These are phyloP conservation scores for Alternaria rosae DNA, from an alignment of 2,329 filamentous ascomycete species.

Conservation along the genomic window DNA sequence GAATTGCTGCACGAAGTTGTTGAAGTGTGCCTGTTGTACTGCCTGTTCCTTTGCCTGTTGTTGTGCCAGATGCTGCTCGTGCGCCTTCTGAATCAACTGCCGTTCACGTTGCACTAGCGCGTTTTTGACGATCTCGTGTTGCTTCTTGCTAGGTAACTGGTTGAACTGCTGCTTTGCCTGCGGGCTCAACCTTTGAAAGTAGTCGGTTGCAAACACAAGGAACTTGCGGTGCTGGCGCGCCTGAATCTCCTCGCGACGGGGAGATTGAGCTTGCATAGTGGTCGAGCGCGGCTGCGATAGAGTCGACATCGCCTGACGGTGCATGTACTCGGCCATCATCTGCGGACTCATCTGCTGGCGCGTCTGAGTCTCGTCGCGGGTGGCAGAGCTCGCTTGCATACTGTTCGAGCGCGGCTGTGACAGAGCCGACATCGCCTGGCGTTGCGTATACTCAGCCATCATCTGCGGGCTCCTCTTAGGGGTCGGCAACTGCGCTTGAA, in stretches of 20 bases:
- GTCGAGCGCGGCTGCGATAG: not conserved
- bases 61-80: not conserved
- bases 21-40: not conserved
- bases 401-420: too few relatives aligned
- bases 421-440: too few relatives aligned
- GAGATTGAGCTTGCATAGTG: not conserved
- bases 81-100: not conserved
- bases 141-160: not conserved
- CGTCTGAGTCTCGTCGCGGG: too few relatives aligned
- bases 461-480: not conserved
- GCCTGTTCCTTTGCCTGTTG: not conserved
- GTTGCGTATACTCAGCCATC: too few relatives aligned
- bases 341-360: not conserved
- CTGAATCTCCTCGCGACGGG: not conserved
- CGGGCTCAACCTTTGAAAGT: not conserved
- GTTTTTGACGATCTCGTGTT: not conserved
- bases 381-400: too few relatives aligned
- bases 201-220: not conserved
- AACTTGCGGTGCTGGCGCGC: not conserved
- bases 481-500: not conserved
- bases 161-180: not conserved
- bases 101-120: not conserved
- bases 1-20: not conserved
- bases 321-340: not conserved
- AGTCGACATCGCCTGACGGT: not conserved